Evolutionary conservation across 2,329 filamentous ascomycete species (phyloP), one percentile per base, ranked within the genome.

Genomic region (Trichoderma pleuroti): DNA sequence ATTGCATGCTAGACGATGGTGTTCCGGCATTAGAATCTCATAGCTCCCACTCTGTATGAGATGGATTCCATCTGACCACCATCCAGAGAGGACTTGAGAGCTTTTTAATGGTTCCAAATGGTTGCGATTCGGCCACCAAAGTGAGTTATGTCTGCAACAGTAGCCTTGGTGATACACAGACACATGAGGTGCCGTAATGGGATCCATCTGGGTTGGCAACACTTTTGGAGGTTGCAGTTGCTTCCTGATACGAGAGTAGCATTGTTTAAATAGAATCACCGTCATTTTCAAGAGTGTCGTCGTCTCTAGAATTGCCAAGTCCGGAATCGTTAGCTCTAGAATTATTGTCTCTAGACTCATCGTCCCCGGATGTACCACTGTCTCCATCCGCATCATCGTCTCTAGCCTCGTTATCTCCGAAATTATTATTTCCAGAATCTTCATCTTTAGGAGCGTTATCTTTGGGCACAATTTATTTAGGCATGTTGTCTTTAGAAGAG

Each of bases 151-250:
- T 24, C 28, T 60, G 24, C 61, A 54, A 16, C 69, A 70, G n/a
- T 52, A 70, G 62, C 69, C 62, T 70, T 70, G 62, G 21, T 30
- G 59, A n/a, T 32, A n/a, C 21, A 32, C 59, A 70, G 46, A 52
- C 56, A 32, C 66, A 70, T 34, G 60, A 26, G 11, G 11, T n/a
- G 21, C 6, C 5, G 11, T 3, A 6, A 21, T 16, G 36, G 28
- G 12, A 61, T 26, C 16, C 34, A 57, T 56, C 49, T n/a, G 26
- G 28, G 24, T 24, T 26, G 18, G 8, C 26, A n/a, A 11, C 2
- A 18, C 10, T 16, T 28, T 57, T 16, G 0, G 18, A 10, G 9
- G 24, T 18, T n/a, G 5, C 54, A n/a, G 26, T n/a, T 30, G 54
- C 54, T 57, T 57, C 26, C 21, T 57, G 54, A n/a, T 32, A 57